Conservation (phyloP, 306 rosid genomes). For the Prunus mongolica region DNA sequence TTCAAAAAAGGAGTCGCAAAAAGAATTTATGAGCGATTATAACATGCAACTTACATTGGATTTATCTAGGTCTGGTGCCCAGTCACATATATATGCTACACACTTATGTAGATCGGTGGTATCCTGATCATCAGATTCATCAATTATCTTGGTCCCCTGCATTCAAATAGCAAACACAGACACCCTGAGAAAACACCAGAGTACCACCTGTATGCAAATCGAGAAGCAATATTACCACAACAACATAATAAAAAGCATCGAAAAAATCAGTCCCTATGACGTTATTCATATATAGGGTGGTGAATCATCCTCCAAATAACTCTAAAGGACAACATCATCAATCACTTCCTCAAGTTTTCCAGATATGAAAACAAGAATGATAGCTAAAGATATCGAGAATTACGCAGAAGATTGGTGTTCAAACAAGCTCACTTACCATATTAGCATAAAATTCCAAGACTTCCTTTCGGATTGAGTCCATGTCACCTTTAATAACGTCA, state of each 20-base stretch:
- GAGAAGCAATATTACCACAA: neutral
- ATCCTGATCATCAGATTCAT: constrained; percentile 90
- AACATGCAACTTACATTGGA: constrained; percentile 53
- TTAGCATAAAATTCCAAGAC: constrained; percentile 65
- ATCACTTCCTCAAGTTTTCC: constrained; percentile 3
- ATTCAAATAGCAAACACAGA: constrained; percentile 29
- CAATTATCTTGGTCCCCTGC: constrained; percentile 76
- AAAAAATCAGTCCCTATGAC: neutral
- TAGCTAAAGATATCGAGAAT: neutral
- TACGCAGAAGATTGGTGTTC: neutral
- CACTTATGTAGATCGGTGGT: constrained; percentile 95
- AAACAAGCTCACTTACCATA: constrained; percentile 36
- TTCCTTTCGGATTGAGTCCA: constrained; percentile 84
- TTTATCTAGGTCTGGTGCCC: constrained; percentile 37
- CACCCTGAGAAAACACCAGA: constrained; percentile 15
- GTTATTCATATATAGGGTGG: neutral
- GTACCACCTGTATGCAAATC: constrained; percentile 4
- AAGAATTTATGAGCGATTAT: neutral
- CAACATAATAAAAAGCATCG: neutral
- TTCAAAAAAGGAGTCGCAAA: neutral
- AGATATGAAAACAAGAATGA: neutral
- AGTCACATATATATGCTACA: constrained; percentile 50
- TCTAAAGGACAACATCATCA: neutral
- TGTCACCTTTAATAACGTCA: constrained; percentile 84
- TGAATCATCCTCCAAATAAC: neutral